These are phyloP conservation scores for Mycosphaerelloides madeirae DNA, from an alignment of 2,329 filamentous ascomycete genomes.

Conservation along the genomic window DNA sequence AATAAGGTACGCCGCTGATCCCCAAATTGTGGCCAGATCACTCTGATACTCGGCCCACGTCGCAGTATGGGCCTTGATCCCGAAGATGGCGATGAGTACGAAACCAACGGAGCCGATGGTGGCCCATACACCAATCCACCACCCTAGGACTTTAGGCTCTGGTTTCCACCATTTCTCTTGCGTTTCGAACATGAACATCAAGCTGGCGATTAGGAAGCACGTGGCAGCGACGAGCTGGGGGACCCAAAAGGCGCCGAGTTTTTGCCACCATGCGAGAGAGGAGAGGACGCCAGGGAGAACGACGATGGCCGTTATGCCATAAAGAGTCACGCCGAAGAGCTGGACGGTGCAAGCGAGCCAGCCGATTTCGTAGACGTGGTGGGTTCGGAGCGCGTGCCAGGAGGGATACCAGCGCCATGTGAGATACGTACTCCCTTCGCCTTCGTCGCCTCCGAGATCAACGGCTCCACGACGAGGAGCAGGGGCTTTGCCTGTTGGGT, in stretches of 20 bases:
- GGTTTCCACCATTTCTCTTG: slow-evolving; percentile 30
- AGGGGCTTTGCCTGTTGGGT: slow-evolving; percentile 12
- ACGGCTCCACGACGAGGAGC: slow-evolving; percentile 16
- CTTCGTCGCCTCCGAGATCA: slow-evolving; percentile 12
- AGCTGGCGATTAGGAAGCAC: slow-evolving; percentile 27
- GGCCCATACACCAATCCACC: slow-evolving; percentile 31
- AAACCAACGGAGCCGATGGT: slow-evolving; percentile 27
- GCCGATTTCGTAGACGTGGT: slow-evolving; percentile 30
- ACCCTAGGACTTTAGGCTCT: slow-evolving; percentile 22
- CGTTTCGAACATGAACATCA: slow-evolving; percentile 29
- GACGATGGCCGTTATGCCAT: slow-evolving; percentile 22
- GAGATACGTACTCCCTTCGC: slow-evolving; percentile 7
- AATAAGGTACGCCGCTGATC: slow-evolving; percentile 23
- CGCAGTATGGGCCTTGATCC: slow-evolving; percentile 7
- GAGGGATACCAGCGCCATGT: slow-evolving; percentile 18
- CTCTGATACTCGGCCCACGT: slow-evolving; percentile 24
- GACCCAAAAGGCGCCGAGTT: slow-evolving; percentile 25
- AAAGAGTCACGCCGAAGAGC: slow-evolving; percentile 28
- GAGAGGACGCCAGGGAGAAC: slow-evolving; percentile 26
- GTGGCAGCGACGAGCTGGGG: slow-evolving; percentile 26
- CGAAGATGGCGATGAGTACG: slow-evolving; percentile 16
- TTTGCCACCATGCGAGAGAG: slow-evolving; percentile 20
- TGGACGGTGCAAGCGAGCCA: slow-evolving; percentile 28
- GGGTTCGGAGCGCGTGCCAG: slow-evolving; percentile 23
- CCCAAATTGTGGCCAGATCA: slow-evolving; percentile 26